Evolutionary conservation across 148 eudicot species (phyloP).

Genomic region (Pharnaceum exiguum): DNA sequence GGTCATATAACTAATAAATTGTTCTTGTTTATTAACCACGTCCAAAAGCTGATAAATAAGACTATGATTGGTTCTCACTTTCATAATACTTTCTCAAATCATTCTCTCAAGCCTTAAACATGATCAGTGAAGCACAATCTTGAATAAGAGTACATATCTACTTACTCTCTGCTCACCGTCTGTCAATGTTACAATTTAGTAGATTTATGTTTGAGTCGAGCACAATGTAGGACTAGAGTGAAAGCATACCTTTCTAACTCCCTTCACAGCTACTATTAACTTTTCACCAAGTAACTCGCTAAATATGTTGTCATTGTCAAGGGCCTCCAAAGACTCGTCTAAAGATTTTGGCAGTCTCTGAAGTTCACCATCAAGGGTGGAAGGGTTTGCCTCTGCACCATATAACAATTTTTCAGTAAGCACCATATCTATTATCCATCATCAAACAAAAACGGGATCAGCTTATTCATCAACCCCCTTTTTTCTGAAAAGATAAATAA

Average conservation of each 20-base stretch:
- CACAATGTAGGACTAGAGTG: conserved; percentile 3
- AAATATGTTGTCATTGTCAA: conserved; percentile 51
- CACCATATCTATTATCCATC: not conserved
- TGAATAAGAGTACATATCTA: no score
- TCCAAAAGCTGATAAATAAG: no score
- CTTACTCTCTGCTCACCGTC: no score
- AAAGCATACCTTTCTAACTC: conserved; percentile 62
- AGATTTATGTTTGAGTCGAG: no score
- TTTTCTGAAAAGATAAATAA: no score
- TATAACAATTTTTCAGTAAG: no score
- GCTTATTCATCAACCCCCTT: not conserved
- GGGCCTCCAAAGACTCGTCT: conserved; percentile 69
- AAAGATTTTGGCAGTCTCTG: conserved; percentile 67
- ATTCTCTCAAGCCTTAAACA: no score
- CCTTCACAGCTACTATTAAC: conserved; percentile 59
- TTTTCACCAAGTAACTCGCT: conserved; percentile 59
- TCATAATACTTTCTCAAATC: no score
- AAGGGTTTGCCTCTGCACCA: conserved; percentile 66
- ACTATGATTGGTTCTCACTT: no score
- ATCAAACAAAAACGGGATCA: not conserved
- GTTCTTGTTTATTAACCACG: no score
- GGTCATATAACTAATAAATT: no score
- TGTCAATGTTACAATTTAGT: not conserved
- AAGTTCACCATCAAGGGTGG: conserved; percentile 41
- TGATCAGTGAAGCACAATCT: no score